Evolutionary conservation across 495 filamentous ascomycete genomes (phyloP).

Genomic region (Aspergillus olivimuriae): DNA sequence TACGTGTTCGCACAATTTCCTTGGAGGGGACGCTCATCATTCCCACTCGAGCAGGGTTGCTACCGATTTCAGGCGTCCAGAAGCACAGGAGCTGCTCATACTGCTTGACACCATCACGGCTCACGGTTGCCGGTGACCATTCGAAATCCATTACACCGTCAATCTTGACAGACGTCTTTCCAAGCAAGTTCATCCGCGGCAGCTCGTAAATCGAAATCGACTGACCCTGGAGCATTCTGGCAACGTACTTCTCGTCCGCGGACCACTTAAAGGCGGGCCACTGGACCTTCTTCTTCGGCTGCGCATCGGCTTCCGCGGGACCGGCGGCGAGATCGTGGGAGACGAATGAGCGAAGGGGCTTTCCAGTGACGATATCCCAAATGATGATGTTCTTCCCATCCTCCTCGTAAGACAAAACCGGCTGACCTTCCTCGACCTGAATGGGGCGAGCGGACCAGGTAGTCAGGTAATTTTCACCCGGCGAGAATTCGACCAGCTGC

Average conservation of each 20-base stretch:
- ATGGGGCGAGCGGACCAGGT: conserved; percentile 95
- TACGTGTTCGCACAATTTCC: conserved; percentile 85
- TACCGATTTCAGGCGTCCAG: conserved; percentile 98
- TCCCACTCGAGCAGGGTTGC: conserved; percentile 94
- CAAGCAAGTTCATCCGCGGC: conserved; percentile 83
- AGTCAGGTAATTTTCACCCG: conserved; percentile 84
- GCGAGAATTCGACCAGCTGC: conserved; percentile 93
- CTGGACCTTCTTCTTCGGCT: conserved; percentile 84
- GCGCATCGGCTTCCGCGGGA: conserved; percentile 53
- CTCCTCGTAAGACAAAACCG: conserved; percentile 76
- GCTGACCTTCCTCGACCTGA: conserved; percentile 80
- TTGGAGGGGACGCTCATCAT: conserved; percentile 95
- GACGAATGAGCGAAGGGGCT: conserved; percentile 85
- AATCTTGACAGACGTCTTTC: conserved; percentile 85
- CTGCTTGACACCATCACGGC: conserved; percentile 71
- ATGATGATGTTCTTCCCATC: conserved; percentile 99
- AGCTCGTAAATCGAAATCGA: conserved; percentile 93
- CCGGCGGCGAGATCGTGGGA: conserved; percentile 69
- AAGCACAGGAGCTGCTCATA: conserved; percentile 96
- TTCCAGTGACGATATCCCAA: conserved; percentile 90
- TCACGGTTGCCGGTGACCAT: conserved; percentile 80
- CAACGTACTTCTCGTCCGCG: conserved; percentile 92
- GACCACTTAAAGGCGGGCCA: conserved; percentile 99
- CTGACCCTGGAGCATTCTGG: conserved; percentile 78
- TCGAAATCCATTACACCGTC: conserved; percentile 97